Conservation (phyloP, 2,329 filamentous ascomycete species). For the Xylaria sp. region DNA sequence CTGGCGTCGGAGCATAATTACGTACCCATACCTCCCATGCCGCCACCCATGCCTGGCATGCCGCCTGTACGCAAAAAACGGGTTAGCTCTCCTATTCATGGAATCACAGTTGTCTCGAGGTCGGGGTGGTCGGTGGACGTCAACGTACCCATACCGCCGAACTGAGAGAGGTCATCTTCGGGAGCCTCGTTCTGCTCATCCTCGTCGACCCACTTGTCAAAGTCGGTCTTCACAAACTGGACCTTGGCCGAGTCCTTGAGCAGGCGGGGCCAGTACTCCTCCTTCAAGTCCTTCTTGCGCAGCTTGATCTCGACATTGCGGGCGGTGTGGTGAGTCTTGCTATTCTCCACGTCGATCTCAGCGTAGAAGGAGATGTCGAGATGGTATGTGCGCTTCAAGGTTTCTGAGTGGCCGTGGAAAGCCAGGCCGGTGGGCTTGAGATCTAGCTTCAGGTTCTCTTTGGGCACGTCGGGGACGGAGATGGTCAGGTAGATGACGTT, state of each 20-base stretch:
- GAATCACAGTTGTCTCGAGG: neutral
- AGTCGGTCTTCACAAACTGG: slow-evolving; percentile 98
- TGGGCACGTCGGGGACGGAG: slow-evolving; percentile 81
- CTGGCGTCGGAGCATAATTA: slow-evolving; percentile 21
- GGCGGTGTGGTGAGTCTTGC: slow-evolving; percentile 85
- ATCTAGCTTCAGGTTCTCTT: slow-evolving; percentile 78
- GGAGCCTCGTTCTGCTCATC: slow-evolving; percentile 93
- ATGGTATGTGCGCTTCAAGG: slow-evolving; percentile 85
- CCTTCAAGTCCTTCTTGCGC: slow-evolving; percentile 94
- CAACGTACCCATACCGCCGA: slow-evolving; percentile 67
- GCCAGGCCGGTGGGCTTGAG: slow-evolving; percentile 76
- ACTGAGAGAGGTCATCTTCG: slow-evolving; percentile 78
- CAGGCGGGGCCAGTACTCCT: slow-evolving; percentile 94
- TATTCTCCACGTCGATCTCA: slow-evolving; percentile 85
- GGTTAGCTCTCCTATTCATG: slow-evolving; percentile 8
- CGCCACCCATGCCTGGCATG: slow-evolving; percentile 54
- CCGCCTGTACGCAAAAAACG: slow-evolving; percentile 48
- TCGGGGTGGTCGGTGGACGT: slow-evolving; percentile 5
- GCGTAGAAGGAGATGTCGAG: slow-evolving; percentile 86
- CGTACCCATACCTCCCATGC: slow-evolving; percentile 54
- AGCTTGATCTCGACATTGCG: slow-evolving; percentile 90
- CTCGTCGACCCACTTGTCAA: slow-evolving; percentile 99
- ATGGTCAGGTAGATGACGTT: slow-evolving; percentile 97
- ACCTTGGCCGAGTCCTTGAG: slow-evolving; percentile 88
- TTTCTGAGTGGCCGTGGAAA: slow-evolving; percentile 83